Conservation (phyloP, 208 protist species). For the Wallacemonas sp. region DNA sequence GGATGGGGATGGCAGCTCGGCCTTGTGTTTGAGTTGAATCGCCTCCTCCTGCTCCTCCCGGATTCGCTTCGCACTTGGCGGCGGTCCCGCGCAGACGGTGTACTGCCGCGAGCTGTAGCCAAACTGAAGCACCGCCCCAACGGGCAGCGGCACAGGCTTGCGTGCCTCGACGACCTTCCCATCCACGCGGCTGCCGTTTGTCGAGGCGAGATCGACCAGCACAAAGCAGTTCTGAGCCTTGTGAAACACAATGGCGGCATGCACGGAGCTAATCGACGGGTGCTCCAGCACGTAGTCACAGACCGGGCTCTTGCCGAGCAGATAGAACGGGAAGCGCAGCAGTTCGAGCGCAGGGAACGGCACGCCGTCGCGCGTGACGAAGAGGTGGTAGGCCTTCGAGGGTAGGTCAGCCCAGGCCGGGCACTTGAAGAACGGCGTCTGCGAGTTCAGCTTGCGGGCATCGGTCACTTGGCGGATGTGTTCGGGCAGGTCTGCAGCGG, state of each 20-base stretch:
- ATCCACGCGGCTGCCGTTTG: slow-evolving; percentile 79
- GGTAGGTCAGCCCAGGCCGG: slow-evolving; percentile 79
- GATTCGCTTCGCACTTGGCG: slow-evolving; percentile 42
- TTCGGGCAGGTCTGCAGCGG: slow-evolving; percentile 51
- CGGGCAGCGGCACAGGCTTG: slow-evolving; percentile 58
- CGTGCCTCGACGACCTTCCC: slow-evolving; percentile 53
- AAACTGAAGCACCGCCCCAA: slow-evolving; percentile 64
- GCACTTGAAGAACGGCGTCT: slow-evolving; percentile 77
- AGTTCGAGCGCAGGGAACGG: slow-evolving; percentile 60
- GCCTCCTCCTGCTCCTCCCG: slow-evolving; percentile 34
- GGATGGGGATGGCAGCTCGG: background rate
- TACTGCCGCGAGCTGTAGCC: slow-evolving; percentile 81
- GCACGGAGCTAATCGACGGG: slow-evolving; percentile 81
- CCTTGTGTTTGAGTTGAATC: background rate
- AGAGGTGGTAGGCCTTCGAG: slow-evolving; percentile 58
- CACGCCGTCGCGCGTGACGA: slow-evolving; percentile 57
- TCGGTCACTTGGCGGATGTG: slow-evolving; percentile 75
- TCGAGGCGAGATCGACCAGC: slow-evolving; percentile 84
- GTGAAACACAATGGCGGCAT: slow-evolving; percentile 87
- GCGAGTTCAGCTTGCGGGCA: slow-evolving; percentile 73
- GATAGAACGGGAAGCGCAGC: slow-evolving; percentile 85
- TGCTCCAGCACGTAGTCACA: slow-evolving; percentile 91
- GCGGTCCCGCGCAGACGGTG: slow-evolving; percentile 52
- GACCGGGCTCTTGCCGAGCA: slow-evolving; percentile 75
- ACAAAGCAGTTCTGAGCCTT: slow-evolving; percentile 75